Base-by-base conservation (phyloP, 345 rosid species). In the Eucalyptus virginea region DNA sequence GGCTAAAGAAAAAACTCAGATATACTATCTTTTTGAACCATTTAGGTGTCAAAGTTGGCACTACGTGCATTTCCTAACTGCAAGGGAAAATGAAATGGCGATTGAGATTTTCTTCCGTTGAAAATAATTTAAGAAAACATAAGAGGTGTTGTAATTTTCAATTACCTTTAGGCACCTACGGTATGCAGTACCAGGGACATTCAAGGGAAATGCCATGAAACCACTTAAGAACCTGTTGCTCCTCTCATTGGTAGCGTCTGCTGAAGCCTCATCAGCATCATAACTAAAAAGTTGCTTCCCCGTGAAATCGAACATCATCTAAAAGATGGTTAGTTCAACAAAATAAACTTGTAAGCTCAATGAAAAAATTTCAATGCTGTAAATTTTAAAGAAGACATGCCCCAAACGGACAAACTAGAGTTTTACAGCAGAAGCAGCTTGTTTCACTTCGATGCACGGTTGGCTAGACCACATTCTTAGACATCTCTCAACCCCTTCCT, bases 181-280 rank as follows among this genome's bases (percentile, higher is more conserved):
- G 86, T 88, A 91, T 4, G 91, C 81, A n/a, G 92, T 91, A 40
- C 93, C 92, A 30, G 92, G 92, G 49, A 93, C 34, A 48, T 93
- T 91, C 86, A 90, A 19, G 19, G 94, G 92, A 72, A 93, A 91
- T 47, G 92, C 88, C 87, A 91, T 10, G 18, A 90, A 87, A 28
- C 90, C 86, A 30, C 34, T 8, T 1, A 50, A 10, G 34, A 93
- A 7, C 30, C 40, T 50, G 2, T 14, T 30, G 65, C 77, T 89
- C 42, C 23, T 89, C 10, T 88, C 91, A 40, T 81, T 58, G 42
- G 87, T 45, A 32, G 77, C 88, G 19, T 45, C 16, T n/a, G 86
- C 23, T n/a, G 72, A 89, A 12, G 28, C 87, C 23, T 87, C 90
- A 30, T 18, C 13, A 50, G 49, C 28, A 56, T 93, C 90, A 30